Percentiles rank a stretch among this genome's conserved stretches.
Conservation (phyloP, 371 early-diverging fungal genomes). For the Actinomucor elegans region DNA sequence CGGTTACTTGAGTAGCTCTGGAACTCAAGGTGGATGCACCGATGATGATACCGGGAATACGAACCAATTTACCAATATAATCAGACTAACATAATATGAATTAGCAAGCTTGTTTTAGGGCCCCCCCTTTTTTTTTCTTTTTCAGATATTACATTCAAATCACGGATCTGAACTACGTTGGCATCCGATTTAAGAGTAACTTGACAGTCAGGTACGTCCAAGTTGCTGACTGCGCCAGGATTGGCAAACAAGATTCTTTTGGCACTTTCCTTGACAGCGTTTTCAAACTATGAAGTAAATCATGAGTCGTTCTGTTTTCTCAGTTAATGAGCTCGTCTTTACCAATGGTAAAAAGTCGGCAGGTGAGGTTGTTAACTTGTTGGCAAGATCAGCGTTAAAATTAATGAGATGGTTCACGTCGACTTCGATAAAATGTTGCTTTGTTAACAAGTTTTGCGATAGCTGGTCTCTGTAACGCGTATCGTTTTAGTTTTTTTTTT, state of each 20-base stretch:
- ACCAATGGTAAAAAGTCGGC: slow-evolving; percentile 50
- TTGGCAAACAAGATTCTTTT: slow-evolving; percentile 63
- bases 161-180: slow-evolving; percentile 82
- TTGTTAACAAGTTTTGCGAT: slow-evolving; percentile 74
- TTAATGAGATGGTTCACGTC: slow-evolving; percentile 82
- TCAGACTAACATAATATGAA: slow-evolving; percentile 70
- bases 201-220: slow-evolving; percentile 80
- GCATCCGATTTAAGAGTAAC: slow-evolving; percentile 84
- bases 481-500: not conserved
- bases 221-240: slow-evolving; percentile 29
- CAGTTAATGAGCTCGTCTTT: slow-evolving; percentile 1
- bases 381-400: slow-evolving; percentile 82
- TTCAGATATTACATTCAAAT: slow-evolving; percentile 77
- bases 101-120: too few relatives aligned
- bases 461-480: slow-evolving; percentile 79
- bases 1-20: slow-evolving; percentile 84
- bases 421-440: slow-evolving; percentile 80
- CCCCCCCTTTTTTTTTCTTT: too few relatives aligned
- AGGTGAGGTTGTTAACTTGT: slow-evolving; percentile 75
- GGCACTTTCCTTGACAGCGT: slow-evolving; percentile 73
- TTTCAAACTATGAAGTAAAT: slow-evolving; percentile 70
- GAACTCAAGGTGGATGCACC: slow-evolving; percentile 89
- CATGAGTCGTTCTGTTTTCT: not conserved
- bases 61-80: slow-evolving; percentile 92
- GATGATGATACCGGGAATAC: slow-evolving; percentile 97